Evolutionary conservation across 2,329 filamentous ascomycete genomes (phyloP).

Genomic region (Ilyonectria mors-panacis): DNA sequence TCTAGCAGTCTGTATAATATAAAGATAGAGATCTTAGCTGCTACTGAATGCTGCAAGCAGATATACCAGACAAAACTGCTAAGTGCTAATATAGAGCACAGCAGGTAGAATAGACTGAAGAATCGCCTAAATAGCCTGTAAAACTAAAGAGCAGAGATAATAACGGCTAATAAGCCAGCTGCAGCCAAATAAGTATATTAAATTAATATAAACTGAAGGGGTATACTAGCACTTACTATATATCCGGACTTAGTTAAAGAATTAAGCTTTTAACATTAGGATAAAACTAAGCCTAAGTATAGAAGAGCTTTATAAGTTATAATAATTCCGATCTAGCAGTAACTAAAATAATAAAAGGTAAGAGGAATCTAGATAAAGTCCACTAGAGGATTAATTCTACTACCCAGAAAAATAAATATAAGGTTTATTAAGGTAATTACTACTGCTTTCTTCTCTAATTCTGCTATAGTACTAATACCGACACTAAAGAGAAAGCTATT

Average conservation of each 20-base stretch:
- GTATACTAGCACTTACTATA: not conserved
- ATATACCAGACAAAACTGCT: conserved; percentile 1
- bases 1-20: not conserved
- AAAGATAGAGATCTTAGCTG: conserved; percentile 8
- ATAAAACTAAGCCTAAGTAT: not conserved
- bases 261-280: not conserved
- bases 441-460: not conserved
- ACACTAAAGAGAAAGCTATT: conserved; percentile 5
- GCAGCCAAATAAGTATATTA: not conserved
- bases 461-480: not conserved
- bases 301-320: conserved; percentile 2
- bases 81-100: not conserved
- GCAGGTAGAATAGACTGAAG: conserved; percentile 7
- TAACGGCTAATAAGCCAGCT: not conserved
- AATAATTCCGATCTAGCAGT: not conserved
- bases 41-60: not conserved
- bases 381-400: conserved; percentile 10
- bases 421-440: conserved; percentile 7
- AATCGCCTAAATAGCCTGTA: not conserved
- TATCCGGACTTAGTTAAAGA: not conserved
- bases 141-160: not conserved
- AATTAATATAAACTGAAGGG: not conserved
- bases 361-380: conserved; percentile 1
- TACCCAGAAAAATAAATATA: conserved; percentile 7
- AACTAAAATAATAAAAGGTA: conserved; percentile 6